Evolutionary conservation across 306 rosid species (phyloP).

Genomic region (Potentilla sterilis): DNA sequence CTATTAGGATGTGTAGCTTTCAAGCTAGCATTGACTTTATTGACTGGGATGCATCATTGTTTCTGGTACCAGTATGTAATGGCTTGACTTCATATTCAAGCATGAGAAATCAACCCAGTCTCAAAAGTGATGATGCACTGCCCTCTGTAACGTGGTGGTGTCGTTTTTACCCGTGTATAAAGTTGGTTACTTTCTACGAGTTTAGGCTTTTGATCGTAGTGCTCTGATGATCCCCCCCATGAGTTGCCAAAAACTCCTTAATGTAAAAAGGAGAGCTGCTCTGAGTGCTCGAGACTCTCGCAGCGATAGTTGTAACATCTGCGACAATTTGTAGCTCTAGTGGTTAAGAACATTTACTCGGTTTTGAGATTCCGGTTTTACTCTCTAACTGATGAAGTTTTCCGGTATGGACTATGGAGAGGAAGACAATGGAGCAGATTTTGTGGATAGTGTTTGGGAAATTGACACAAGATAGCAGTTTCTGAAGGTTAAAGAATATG

Average conservation of each 20-base stretch:
- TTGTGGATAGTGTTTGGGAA: neutral
- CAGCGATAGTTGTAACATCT: too few relatives aligned
- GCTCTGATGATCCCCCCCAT: neutral
- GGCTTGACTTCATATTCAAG: neutral
- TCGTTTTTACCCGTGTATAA: neutral
- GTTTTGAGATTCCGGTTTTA: neutral
- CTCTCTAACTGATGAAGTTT: neutral
- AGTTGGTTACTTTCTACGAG: neutral
- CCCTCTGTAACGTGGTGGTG: neutral
- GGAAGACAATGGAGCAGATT: slow-evolving; percentile 7
- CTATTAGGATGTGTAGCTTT: neutral
- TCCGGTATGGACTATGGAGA: neutral
- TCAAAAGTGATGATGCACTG: neutral
- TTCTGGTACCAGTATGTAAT: neutral
- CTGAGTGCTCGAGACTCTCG: too few relatives aligned
- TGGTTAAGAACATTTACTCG: neutral
- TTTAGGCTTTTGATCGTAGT: neutral
- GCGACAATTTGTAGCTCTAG: too few relatives aligned
- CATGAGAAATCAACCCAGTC: neutral
- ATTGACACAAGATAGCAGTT: neutral
- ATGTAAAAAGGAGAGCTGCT: neutral
- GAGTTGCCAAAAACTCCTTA: neutral
- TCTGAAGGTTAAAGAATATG: neutral
- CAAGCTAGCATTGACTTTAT: neutral
- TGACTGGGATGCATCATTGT: neutral